Evolutionary conservation across 495 filamentous ascomycete species (phyloP), one percentile per base, ranked within the genome.

Genomic region (Neurospora tetrasperma): DNA sequence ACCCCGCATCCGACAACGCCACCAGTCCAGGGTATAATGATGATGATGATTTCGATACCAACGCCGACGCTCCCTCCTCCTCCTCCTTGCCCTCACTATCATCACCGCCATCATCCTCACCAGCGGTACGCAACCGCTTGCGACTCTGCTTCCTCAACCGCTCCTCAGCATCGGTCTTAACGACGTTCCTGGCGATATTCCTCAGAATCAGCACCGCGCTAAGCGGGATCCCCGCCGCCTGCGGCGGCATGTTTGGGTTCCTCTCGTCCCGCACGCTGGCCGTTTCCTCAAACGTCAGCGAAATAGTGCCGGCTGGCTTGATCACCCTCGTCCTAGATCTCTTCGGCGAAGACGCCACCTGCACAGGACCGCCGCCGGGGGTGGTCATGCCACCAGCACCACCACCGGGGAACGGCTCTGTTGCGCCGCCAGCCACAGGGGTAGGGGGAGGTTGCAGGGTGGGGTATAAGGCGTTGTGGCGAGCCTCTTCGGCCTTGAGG

Each of bases 201-300:
- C 96, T 89, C 74, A 99, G 83, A 3, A 99, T 92, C 31, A 98
- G 82, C 11, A 91, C 90, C 38, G 92, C 92, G 46, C 92, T 93
- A 44, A 97, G 87, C 9, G 96, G 93, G 59, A 98, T 89, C 5
- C 96, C 96, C 27, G 89, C 88, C 0, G 95, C 91, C 73, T 97
- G 91, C 4, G 86, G 82, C 35, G 84, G 82, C 1, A 79, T 72
- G 48, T 82, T 81, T 14, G 83, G 82, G 54, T 88, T 87, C 39
- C 89, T 85, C 76, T 98, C 96, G 78, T 97, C 95, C n/a, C 88
- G 82, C 0, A 78, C 82, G 70, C 78, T 78, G 39, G 88, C 86
- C 1, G 94, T 97, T 74, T 93, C 89, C 75, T 89, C 86, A 74
- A 79, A 84, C 7, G 79, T 76, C 18, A 87, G 76, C n/a, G 69